Percentiles rank a stretch among this genome's conserved stretches.
These are phyloP conservation scores for Quercus rubra DNA, from an alignment of 306 rosid species.

Conservation along the genomic window DNA sequence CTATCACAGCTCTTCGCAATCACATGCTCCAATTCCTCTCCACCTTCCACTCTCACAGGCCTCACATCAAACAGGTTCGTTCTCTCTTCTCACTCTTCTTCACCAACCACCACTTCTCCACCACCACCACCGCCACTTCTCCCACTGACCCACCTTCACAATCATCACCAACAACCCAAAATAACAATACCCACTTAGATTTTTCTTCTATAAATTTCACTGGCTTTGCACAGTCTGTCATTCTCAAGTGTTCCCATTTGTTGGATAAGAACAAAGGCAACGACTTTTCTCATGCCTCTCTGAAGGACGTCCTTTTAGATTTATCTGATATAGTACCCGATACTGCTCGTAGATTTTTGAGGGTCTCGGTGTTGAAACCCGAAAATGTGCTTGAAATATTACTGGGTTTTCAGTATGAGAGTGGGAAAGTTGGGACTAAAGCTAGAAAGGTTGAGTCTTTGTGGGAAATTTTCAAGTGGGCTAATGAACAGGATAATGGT, in stretches of 20 bases:
- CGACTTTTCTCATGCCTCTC: constrained; percentile 34
- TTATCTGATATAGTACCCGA: constrained; percentile 59
- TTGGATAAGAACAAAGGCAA: constrained; percentile 20
- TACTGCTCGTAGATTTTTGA: constrained; percentile 54
- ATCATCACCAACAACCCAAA: constrained; percentile 4
- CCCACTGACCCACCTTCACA: neutral
- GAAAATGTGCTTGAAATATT: constrained; percentile 53
- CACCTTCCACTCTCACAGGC: constrained; percentile 18
- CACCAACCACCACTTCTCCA: constrained; percentile 9
- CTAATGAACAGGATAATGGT: constrained; percentile 19
- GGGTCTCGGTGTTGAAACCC: constrained; percentile 45
- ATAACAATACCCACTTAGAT: constrained; percentile 15
- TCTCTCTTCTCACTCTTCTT: constrained; percentile 24
- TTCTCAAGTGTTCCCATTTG: constrained; percentile 29
- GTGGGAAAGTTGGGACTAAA: constrained; percentile 24
- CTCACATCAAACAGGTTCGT: constrained; percentile 26
- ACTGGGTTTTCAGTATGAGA: constrained; percentile 45
- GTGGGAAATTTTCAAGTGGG: constrained; percentile 64
- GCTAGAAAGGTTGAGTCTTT: constrained; percentile 58
- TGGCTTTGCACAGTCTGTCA: constrained; percentile 50
- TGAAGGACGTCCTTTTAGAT: constrained; percentile 50
- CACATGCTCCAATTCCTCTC: constrained; percentile 42
- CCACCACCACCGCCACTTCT: constrained; percentile 12
- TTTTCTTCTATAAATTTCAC: constrained; percentile 24
- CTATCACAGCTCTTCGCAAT: constrained; percentile 15